Base-by-base conservation (phyloP, 202 grass and related monocot genomes). In the Cymbopogon flexuosus region DNA sequence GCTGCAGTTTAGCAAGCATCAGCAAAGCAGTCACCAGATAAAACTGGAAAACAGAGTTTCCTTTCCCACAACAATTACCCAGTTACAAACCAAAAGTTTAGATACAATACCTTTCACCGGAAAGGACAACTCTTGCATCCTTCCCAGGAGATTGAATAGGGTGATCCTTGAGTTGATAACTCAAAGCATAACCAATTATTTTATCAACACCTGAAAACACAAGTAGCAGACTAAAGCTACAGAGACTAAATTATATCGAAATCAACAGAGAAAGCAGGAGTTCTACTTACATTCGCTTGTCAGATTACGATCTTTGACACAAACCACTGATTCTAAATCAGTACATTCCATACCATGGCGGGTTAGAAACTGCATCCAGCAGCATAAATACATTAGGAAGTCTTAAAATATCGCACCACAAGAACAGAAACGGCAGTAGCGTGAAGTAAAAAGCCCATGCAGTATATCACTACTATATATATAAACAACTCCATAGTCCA, bases 271-370 rank as follows among this genome's bases (percentile, higher is more conserved):
- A 88, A 40, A 57, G 6, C 30, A 83, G 23, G 46, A 83, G 12
- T 72, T 75, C 74, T 51, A 93, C 95, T 91, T 86, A 98, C 95
- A 94, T 86, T 98, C 92, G 23, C 87, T 94, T 86, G 95, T 94
- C 73, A 98, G 92, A 68, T 81, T 84, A 74, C 88, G 92, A 91
- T 98, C 95, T 82, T 98, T 95, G 23, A 98, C 59, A 72, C 79
- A 95, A 80, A 91, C 58, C 71, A 76, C 83, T 78, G 81, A 89
- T 47, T 93, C 95, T 42, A 98, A 73, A 86, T 95, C 95, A 87
- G 75, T 63, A 73, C 92, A 93, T 69, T 90, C 90, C 79, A 98
- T 79, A 56, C 77, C 73, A 86, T 89, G 73, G 43, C 84, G 76
- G 65, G 80, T 89, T 83, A 98, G 81, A 77, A 98, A 98, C 95